These are phyloP conservation scores for Friedmanniomyces simplex DNA, from an alignment of 495 filamentous ascomycete species.

Conservation along the genomic window DNA sequence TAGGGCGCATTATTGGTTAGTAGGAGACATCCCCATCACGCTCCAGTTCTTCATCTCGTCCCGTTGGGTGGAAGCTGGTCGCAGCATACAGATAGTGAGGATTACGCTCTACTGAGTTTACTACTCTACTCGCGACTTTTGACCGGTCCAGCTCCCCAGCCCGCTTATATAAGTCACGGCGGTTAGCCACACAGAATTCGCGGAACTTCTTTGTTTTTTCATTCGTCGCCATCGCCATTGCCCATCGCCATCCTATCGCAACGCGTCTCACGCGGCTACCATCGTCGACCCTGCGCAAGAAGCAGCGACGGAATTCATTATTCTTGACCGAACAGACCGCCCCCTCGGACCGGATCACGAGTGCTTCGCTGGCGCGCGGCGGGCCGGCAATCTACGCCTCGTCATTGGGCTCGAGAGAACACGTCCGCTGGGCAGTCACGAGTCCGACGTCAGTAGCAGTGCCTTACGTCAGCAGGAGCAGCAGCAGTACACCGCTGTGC, in stretches of 20 bases:
- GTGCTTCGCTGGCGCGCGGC: background rate
- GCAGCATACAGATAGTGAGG: no score
- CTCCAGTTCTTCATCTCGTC: no score
- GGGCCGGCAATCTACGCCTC: background rate
- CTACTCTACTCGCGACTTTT: background rate
- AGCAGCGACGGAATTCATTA: background rate
- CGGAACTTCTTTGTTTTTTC: conserved; percentile 1
- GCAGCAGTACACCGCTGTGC: conserved; percentile 8
- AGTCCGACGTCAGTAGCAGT: no score
- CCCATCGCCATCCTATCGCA: background rate
- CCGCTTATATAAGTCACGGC: background rate
- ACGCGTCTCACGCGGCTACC: background rate
- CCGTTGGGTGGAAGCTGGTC: no score
- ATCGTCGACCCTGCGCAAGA: background rate
- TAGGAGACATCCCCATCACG: no score
- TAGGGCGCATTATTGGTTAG: no score
- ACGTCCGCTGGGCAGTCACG: background rate
- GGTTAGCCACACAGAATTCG: background rate
- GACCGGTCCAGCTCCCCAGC: background rate
- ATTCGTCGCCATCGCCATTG: background rate
- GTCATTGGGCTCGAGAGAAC: conserved; percentile 7
- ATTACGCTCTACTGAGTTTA: no score
- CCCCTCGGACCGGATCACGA: background rate
- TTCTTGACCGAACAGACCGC: background rate
- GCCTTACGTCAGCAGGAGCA: background rate